These are phyloP conservation scores for Colletotrichum lini DNA, from an alignment of 2,329 filamentous ascomycete species.

Conservation along the genomic window DNA sequence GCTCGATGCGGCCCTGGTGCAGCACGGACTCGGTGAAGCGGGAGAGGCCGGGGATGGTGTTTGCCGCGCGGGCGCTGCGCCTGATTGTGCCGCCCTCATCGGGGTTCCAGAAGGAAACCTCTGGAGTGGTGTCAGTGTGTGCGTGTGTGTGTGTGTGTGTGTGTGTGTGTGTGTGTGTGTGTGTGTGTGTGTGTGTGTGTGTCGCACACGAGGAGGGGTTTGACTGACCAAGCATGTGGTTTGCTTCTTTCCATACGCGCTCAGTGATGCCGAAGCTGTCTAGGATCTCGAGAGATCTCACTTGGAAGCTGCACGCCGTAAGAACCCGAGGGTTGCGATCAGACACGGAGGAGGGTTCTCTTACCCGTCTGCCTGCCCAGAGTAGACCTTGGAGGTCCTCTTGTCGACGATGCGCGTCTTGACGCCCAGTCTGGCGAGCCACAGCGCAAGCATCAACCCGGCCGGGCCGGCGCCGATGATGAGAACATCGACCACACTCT, in stretches of 20 bases:
- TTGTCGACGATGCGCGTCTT: slow-evolving; percentile 62
- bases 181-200: not conserved
- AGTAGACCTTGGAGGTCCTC: slow-evolving; percentile 55
- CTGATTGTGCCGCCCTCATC: slow-evolving; percentile 69
- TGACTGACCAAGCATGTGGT: slow-evolving; percentile 74
- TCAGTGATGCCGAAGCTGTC: slow-evolving; percentile 79
- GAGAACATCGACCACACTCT: slow-evolving; percentile 38
- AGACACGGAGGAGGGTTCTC: slow-evolving; percentile 67
- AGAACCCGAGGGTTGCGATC: not conserved
- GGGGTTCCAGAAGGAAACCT: slow-evolving; percentile 69
- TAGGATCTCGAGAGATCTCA: slow-evolving; percentile 72
- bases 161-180: too few relatives aligned
- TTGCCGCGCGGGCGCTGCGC: slow-evolving; percentile 73
- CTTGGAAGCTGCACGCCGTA: slow-evolving; percentile 26
- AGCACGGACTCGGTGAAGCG: slow-evolving; percentile 77
- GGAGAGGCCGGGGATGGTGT: slow-evolving; percentile 73
- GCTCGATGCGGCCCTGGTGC: slow-evolving; percentile 80
- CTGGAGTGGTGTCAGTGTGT: slow-evolving; percentile 8
- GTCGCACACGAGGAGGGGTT: too few relatives aligned
- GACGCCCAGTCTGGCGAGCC: slow-evolving; percentile 58
- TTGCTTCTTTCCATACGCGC: slow-evolving; percentile 74
- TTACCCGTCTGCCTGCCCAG: slow-evolving; percentile 61
- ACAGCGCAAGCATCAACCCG: slow-evolving; percentile 60
- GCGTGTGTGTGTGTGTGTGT: not conserved
- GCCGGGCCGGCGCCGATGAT: slow-evolving; percentile 49